Evolutionary conservation across 345 rosid genomes (phyloP).

Genomic region (Gossypium mustelinum): DNA sequence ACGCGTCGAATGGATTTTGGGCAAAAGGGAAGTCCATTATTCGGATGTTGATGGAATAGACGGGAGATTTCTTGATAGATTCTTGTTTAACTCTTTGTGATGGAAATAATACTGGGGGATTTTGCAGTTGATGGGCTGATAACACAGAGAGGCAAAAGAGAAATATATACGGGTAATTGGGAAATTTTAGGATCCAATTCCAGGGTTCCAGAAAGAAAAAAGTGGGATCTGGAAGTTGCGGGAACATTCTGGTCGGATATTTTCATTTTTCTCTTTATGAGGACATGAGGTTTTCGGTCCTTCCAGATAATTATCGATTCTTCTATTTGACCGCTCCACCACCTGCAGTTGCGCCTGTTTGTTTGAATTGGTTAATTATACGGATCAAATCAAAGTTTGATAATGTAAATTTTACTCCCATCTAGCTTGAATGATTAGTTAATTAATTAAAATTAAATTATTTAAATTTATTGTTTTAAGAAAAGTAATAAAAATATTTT

Average conservation of each 20-base stretch:
- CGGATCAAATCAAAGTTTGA: too few relatives aligned
- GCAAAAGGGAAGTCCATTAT: slow-evolving; percentile 35
- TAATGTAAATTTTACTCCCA: too few relatives aligned
- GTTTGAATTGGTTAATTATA: not conserved
- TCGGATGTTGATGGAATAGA: not conserved
- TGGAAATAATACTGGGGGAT: not conserved
- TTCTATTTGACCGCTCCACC: slow-evolving; percentile 19
- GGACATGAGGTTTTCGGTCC: not conserved
- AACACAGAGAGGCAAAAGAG: not conserved
- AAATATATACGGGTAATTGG: too few relatives aligned
- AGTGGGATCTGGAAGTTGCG: slow-evolving; percentile 26
- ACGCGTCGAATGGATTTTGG: slow-evolving; percentile 20
- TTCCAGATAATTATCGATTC: slow-evolving; percentile 31
- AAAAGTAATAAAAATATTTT: too few relatives aligned
- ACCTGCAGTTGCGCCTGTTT: not conserved
- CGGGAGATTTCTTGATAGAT: not conserved
- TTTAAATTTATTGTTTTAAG: too few relatives aligned
- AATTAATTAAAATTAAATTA: too few relatives aligned
- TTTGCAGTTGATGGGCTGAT: not conserved
- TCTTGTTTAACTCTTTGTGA: not conserved
- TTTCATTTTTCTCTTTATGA: too few relatives aligned
- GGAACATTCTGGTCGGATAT: slow-evolving; percentile 32
- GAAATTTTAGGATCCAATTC: not conserved
- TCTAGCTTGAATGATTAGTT: too few relatives aligned
- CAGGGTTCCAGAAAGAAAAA: not conserved